Conservation (phyloP, 441 rosid genomes). For the Arabidopsis lyrata region DNA sequence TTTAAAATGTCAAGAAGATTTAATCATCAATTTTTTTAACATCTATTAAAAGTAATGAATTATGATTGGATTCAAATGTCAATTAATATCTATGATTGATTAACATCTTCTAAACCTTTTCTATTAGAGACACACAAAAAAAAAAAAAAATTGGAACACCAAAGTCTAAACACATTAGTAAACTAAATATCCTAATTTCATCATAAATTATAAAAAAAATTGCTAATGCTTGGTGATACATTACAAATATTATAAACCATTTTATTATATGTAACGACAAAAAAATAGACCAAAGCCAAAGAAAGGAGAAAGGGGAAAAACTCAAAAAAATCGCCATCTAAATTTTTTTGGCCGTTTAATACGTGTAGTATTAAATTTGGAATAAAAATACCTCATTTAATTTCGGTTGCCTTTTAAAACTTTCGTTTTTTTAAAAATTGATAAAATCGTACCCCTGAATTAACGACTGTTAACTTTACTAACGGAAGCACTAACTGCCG, state of each 20-base stretch:
- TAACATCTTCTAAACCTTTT: neutral
- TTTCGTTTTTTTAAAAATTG: too few relatives aligned
- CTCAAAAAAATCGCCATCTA: too few relatives aligned
- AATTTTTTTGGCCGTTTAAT: too few relatives aligned
- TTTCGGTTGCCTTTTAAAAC: too few relatives aligned
- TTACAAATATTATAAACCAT: neutral
- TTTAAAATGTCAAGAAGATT: neutral
- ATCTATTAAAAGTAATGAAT: neutral
- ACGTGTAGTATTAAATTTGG: too few relatives aligned
- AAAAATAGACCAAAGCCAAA: slow-evolving; percentile 1
- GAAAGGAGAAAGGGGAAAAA: neutral
- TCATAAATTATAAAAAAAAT: neutral
- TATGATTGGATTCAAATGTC: neutral
- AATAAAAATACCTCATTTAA: too few relatives aligned
- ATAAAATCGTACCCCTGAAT: too few relatives aligned
- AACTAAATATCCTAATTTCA: neutral
- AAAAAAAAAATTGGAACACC: neutral
- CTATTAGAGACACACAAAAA: neutral
- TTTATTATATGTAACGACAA: slow-evolving; percentile 26
- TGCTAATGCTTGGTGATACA: neutral
- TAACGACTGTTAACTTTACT: too few relatives aligned
- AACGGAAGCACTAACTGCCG: too few relatives aligned
- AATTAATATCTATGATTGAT: neutral
- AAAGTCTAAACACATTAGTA: neutral
- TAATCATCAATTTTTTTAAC: too few relatives aligned